Conservation (phyloP, 176 grass and related monocot species). For the Aegilops speltoides region DNA sequence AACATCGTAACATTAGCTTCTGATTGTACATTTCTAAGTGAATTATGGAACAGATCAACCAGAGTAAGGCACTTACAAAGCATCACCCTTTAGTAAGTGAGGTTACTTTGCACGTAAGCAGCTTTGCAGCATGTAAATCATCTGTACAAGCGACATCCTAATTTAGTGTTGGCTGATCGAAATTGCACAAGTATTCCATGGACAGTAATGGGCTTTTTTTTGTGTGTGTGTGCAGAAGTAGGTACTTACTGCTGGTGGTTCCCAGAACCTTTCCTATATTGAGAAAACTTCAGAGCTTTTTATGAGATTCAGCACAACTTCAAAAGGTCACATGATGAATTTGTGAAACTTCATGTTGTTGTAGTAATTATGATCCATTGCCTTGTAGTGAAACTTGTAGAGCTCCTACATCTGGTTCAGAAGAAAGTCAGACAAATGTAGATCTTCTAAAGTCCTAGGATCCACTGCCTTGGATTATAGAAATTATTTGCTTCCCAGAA, state of each 20-base stretch:
- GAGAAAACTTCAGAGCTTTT: neutral
- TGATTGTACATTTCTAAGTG: neutral
- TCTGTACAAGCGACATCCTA: neutral
- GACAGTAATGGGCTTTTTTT: neutral
- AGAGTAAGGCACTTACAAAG: neutral
- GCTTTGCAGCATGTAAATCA: neutral
- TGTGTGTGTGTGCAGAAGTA: neutral
- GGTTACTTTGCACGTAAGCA: neutral
- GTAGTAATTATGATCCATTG: neutral
- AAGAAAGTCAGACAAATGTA: neutral
- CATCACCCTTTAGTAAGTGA: neutral
- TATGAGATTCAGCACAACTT: neutral
- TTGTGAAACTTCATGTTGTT: neutral
- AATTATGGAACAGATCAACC: neutral
- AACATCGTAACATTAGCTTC: neutral
- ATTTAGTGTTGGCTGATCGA: neutral
- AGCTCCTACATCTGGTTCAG: neutral
- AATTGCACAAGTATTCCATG: neutral
- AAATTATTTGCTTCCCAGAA: neutral
- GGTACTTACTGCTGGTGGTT: neutral
- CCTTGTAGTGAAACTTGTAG: neutral
- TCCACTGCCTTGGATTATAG: neutral
- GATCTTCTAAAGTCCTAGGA: neutral
- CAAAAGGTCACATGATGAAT: neutral
- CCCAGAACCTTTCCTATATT: neutral